Conservation (phyloP, 2,329 filamentous ascomycete genomes). For the Trichoderma arundinaceum region DNA sequence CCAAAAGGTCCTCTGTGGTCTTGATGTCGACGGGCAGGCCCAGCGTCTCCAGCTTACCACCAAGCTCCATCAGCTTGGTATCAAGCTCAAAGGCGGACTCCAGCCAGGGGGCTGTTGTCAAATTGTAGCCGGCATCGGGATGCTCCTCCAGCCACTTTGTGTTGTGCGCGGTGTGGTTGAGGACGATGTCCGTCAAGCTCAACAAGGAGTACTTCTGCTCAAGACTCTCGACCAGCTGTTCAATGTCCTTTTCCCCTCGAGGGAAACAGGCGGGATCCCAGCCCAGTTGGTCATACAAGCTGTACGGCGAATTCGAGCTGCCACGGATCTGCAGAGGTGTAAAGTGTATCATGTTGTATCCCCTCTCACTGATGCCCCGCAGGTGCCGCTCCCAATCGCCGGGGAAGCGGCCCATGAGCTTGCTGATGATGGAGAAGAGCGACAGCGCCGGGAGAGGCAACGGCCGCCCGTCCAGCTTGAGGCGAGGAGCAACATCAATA, state of each 20-base stretch:
- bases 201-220: slow-evolving; percentile 84
- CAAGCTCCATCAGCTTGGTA: slow-evolving; percentile 72
- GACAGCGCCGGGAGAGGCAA: slow-evolving; percentile 87
- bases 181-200: slow-evolving; percentile 92
- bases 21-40: slow-evolving; percentile 78
- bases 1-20: slow-evolving; percentile 72
- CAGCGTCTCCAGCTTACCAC: slow-evolving; percentile 71
- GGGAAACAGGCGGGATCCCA: slow-evolving; percentile 87
- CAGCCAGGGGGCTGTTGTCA: slow-evolving; percentile 83
- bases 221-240: slow-evolving; percentile 77
- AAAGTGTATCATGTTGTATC: slow-evolving; percentile 99
- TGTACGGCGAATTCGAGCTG: slow-evolving; percentile 94
- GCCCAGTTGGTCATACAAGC: slow-evolving; percentile 86
- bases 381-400: slow-evolving; percentile 89
- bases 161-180: slow-evolving; percentile 97
- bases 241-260: slow-evolving; percentile 80
- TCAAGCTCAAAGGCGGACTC: slow-evolving; percentile 68
- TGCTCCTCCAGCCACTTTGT: slow-evolving; percentile 93
- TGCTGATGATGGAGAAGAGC: slow-evolving; percentile 92
- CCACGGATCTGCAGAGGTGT: slow-evolving; percentile 90
- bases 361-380: slow-evolving; percentile 82
- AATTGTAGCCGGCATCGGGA: slow-evolving; percentile 93
- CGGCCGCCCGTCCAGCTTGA: slow-evolving; percentile 74
- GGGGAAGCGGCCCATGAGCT: slow-evolving; percentile 96
- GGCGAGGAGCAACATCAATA: slow-evolving; percentile 86